Base-by-base conservation (phyloP, 1,284 basidiomycete genomes). In the Trametes versicolor region DNA sequence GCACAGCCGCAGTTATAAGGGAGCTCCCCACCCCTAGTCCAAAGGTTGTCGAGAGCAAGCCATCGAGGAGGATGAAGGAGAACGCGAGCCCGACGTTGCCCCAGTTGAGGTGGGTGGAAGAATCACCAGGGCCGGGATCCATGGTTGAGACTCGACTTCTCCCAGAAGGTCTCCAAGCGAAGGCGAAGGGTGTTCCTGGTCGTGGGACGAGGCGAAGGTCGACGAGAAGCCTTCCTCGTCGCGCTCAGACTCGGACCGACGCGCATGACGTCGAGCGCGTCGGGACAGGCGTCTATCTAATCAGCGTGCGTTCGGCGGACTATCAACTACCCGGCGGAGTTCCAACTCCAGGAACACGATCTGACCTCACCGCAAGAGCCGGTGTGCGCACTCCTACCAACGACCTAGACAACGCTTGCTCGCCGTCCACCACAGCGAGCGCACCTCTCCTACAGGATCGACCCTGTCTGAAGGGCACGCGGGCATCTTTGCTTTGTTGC, bases 1-100 rank as follows among this genome's bases (percentile, higher is more conserved):
- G 80, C 34, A 88, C 61, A 0, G 93, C 89, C 0, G 93, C 87
- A 7, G 89, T 84, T 32, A 93, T 70, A 47, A 95, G 84, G 4
- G 89, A 88, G 4, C 82, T 76, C 1, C 90, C 92, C 52, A 95
- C 83, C 5, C 88, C 91, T 17, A 96, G 84, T 1, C 87, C 82
- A 61, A 95, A 85, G 1, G 81, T 67, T 15, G 81, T 78, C 2
- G 93, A 95, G 13, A 95, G 68, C 25, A 87, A 64, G 21, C 86
- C 84, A 76, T 90, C 82, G 73, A 92, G 83, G 41, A 86, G 70
- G 67, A 96, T 86, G 76, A 96, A 95, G 1, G 84, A 77, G 72
- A 95, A 85, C 0, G 88, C 92, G 64, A 95, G 82, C 23, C 79
- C 85, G 65, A 96, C 91, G 71, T 95, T 94, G 15, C 75, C 66